Conservation (phyloP, 2,329 filamentous ascomycete genomes). For the Fusarium multiceps region DNA sequence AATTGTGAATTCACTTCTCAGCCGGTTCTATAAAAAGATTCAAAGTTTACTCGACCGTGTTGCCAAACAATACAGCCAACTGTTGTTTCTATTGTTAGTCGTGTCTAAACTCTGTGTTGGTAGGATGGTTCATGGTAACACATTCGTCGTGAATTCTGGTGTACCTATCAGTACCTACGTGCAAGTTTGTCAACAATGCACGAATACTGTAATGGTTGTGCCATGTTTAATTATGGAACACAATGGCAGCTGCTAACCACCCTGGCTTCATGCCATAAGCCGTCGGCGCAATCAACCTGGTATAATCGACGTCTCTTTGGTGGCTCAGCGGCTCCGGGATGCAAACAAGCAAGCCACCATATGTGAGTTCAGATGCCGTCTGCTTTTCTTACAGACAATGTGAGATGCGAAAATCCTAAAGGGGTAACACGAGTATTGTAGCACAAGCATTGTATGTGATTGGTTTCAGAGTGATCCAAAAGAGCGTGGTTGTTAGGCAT, state of each 20-base stretch:
- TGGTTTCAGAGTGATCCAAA: constrained; percentile 21
- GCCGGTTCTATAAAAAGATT: background rate
- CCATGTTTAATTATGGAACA: background rate
- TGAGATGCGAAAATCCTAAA: background rate
- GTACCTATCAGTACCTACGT: background rate
- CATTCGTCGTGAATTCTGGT: background rate
- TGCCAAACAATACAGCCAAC: background rate
- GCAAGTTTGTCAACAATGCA: background rate
- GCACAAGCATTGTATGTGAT: constrained; percentile 6
- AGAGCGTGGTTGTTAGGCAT: background rate
- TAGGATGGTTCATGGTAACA: background rate
- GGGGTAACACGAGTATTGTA: background rate
- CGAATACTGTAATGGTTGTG: background rate
- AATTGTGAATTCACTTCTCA: background rate
- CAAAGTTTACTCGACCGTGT: background rate
- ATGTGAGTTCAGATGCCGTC: background rate
- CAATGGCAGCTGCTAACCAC: background rate
- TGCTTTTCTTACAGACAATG: background rate
- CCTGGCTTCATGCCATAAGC: background rate
- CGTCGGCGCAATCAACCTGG: constrained; percentile 27
- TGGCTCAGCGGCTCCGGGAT: constrained; percentile 38
- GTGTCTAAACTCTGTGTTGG: background rate
- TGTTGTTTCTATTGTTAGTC: background rate
- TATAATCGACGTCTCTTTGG: constrained; percentile 37
- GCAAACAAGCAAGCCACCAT: constrained; percentile 17